phyloP scores from a whole-genome alignment of 2,329 filamentous ascomycete species.

The Claviceps fusiformis region DNA sequence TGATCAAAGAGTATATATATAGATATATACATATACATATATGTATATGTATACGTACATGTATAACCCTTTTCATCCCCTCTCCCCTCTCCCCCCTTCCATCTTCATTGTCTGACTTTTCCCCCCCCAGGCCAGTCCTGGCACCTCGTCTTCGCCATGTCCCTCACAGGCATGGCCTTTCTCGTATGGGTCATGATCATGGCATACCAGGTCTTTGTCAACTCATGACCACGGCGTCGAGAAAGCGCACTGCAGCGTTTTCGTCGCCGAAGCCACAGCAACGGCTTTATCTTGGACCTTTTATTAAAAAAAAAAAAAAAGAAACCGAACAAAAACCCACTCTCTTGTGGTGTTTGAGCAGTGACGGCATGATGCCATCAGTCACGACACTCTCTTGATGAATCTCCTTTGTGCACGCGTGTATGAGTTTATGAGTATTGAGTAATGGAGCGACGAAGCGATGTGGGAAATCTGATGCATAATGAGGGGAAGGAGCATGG shows the following conservation, averaged over 20 bases:
- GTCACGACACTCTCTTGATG: not conserved
- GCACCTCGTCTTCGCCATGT: slow-evolving; percentile 52
- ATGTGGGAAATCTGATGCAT: not conserved
- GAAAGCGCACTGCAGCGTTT: not conserved
- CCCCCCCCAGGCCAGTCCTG: slow-evolving; percentile 40
- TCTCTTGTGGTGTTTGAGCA: no score
- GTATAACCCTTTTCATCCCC: not conserved
- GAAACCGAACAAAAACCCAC: no score
- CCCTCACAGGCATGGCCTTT: slow-evolving; percentile 44
- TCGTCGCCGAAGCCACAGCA: no score
- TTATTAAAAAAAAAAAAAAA: not conserved
- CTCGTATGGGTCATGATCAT: slow-evolving; percentile 57
- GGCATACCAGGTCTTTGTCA: slow-evolving; percentile 49
- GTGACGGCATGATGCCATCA: no score
- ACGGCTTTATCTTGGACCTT: no score
- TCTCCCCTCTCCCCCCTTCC: not conserved
- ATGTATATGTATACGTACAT: slow-evolving; percentile 16
- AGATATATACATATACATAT: no score
- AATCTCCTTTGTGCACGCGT: not conserved
- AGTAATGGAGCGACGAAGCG: not conserved
- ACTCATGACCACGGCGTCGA: slow-evolving; percentile 15
- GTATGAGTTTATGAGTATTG: no score
- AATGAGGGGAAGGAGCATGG: not conserved
- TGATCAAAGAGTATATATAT: no score
- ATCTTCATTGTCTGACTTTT: not conserved